phyloP scores from a whole-genome alignment of 139 green algal genomes.

The Chlamydomonas sphaeroides region DNA sequence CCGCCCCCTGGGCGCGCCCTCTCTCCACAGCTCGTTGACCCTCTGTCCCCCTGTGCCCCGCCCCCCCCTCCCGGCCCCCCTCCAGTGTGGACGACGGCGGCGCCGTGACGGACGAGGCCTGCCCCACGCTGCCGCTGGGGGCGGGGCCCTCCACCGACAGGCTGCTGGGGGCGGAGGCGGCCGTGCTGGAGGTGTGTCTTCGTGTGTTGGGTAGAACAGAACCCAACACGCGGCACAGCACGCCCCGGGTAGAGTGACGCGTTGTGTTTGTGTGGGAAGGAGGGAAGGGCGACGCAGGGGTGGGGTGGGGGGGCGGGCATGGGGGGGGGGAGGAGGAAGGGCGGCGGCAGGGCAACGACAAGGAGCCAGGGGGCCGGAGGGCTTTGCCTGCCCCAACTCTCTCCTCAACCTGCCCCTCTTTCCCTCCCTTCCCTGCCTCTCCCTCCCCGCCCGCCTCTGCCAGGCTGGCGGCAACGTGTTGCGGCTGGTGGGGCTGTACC shows the following conservation, averaged over 20 bases:
- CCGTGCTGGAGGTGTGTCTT: conserved; percentile 73
- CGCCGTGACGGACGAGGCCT: conserved; percentile 67
- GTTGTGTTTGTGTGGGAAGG: no score
- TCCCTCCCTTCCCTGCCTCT: background rate
- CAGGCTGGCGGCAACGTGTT: conserved; percentile 87
- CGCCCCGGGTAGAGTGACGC: no score
- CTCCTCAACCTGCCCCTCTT: background rate
- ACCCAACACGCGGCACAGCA: no score
- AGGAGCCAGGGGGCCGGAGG: no score
- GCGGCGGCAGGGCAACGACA: no score
- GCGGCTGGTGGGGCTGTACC: conserved; percentile 95
- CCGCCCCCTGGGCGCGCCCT: no score
- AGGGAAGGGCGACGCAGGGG: background rate
- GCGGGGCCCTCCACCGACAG: conserved; percentile 73
- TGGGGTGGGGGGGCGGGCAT: background rate
- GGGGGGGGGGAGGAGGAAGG: background rate
- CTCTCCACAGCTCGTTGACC: no score
- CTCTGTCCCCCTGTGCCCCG: no score
- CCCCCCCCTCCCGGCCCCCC: no score
- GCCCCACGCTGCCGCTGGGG: conserved; percentile 67
- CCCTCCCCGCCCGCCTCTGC: background rate
- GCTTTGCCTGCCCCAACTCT: no score
- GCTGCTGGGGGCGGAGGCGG: conserved; percentile 83
- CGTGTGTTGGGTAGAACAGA: no score
- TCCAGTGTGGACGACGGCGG: conserved; percentile 70